phyloP scores from a whole-genome alignment of 352 stramenopile genomes.

The Pythium periplocum region DNA sequence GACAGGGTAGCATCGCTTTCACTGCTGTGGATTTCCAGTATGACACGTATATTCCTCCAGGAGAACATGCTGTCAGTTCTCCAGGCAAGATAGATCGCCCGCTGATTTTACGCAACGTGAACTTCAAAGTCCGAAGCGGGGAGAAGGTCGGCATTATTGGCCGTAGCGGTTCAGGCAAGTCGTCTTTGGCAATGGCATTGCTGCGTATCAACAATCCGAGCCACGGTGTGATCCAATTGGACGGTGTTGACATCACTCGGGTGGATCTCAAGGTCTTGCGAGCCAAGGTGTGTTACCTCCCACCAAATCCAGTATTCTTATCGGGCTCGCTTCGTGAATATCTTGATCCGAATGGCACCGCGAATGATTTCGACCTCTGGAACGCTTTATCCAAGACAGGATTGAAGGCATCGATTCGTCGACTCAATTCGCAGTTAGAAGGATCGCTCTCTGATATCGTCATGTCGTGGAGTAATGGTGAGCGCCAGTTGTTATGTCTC shows the following conservation, averaged over 20 bases:
- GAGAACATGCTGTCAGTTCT: not conserved
- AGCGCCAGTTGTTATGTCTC: constrained; percentile 93
- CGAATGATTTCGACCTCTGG: constrained; percentile 65
- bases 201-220: constrained; percentile 78
- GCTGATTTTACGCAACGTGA: constrained; percentile 19
- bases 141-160: constrained; percentile 79
- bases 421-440: constrained; percentile 24
- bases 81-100: constrained; percentile 2
- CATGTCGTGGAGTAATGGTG: constrained; percentile 88
- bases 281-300: constrained; percentile 28
- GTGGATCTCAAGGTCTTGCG: constrained; percentile 27
- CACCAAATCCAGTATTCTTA: constrained; percentile 83
- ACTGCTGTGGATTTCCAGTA: constrained; percentile 20
- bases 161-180: constrained; percentile 82
- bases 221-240: constrained; percentile 24
- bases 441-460: constrained; percentile 61
- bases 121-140: constrained; percentile 34
- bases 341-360: constrained; percentile 80
- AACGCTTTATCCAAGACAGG: constrained; percentile 66
- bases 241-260: constrained; percentile 31
- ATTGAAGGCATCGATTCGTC: constrained; percentile 37
- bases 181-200: constrained; percentile 72
- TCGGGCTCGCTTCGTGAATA: constrained; percentile 81
- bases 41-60: constrained; percentile 6
- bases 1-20: constrained; percentile 15